Conservation (phyloP, 164 flowering plant species). For the Aristolochia fimbriata region DNA sequence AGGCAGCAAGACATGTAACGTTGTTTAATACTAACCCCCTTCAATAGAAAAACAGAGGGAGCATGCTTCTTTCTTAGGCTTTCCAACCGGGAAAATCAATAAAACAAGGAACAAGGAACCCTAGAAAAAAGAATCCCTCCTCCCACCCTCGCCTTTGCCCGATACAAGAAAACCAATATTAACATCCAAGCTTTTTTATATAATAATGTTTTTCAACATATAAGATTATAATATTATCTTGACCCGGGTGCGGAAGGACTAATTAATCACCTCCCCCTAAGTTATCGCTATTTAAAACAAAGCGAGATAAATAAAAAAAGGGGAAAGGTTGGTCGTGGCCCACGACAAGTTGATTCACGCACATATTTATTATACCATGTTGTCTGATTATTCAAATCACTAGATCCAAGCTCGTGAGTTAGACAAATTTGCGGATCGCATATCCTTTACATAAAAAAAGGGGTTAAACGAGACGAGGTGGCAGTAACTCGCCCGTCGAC, state of each 20-base stretch:
- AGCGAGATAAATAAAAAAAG: too few species aligned
- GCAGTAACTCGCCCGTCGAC: background rate
- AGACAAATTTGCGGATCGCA: too few species aligned
- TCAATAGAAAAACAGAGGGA: background rate
- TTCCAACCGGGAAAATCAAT: constrained; percentile 2
- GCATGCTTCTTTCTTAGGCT: background rate
- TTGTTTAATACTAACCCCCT: constrained; percentile 1
- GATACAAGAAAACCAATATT: too few species aligned
- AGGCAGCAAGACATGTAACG: constrained; percentile 6
- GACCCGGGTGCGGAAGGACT: too few species aligned
- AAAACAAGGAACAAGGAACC: too few species aligned
- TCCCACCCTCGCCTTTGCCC: too few species aligned
- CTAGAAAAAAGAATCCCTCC: background rate
- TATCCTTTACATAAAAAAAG: constrained; percentile 3
- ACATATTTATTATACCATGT: background rate
- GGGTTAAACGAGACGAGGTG: background rate
- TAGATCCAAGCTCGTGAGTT: constrained; percentile 8
- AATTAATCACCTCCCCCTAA: too few species aligned
- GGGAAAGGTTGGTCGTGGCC: background rate
- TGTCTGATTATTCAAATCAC: constrained; percentile 6
- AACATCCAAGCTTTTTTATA: too few species aligned
- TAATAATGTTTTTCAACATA: too few species aligned
- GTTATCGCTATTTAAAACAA: too few species aligned
- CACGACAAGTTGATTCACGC: constrained; percentile 5
- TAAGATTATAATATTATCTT: too few species aligned